Conservation (phyloP, 2,329 filamentous ascomycete genomes). For the Chaetomiaceae sp. region DNA sequence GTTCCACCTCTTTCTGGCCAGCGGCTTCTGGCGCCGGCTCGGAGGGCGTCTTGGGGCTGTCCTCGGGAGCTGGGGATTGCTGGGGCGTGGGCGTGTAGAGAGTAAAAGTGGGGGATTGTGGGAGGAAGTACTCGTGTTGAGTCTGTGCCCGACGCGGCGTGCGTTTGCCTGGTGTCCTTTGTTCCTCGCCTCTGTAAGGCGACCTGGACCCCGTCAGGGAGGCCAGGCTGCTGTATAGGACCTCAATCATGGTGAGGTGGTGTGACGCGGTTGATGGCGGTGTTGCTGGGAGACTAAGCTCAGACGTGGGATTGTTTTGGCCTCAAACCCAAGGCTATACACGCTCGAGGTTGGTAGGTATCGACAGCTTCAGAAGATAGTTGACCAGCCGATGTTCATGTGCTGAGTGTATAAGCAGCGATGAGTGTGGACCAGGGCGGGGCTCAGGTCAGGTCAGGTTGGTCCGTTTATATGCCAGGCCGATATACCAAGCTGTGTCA, state of each 20-base stretch:
- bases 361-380: not conserved
- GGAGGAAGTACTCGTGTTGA: slow-evolving; percentile 41
- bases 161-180: slow-evolving; percentile 36
- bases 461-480: slow-evolving; percentile 11
- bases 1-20: slow-evolving; percentile 7
- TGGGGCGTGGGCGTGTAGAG: slow-evolving; percentile 21
- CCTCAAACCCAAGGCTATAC: no score
- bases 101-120: slow-evolving; percentile 23
- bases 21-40: not conserved
- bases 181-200: slow-evolving; percentile 40
- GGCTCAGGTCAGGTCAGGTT: not conserved
- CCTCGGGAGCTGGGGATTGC: slow-evolving; percentile 8
- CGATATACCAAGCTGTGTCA: slow-evolving; percentile 21
- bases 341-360: not conserved
- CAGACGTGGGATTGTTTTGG: not conserved
- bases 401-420: not conserved
- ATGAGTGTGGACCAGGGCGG: not conserved
- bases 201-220: slow-evolving; percentile 19
- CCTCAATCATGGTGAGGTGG: slow-evolving; percentile 32
- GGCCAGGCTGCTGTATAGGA: slow-evolving; percentile 27
- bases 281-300: not conserved
- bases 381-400: not conserved
- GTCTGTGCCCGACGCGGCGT: slow-evolving; percentile 45
- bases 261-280: not conserved
- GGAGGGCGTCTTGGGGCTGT: not conserved